Base-by-base conservation (phyloP, 2,329 filamentous ascomycete species). In the Alternaria solani region DNA sequence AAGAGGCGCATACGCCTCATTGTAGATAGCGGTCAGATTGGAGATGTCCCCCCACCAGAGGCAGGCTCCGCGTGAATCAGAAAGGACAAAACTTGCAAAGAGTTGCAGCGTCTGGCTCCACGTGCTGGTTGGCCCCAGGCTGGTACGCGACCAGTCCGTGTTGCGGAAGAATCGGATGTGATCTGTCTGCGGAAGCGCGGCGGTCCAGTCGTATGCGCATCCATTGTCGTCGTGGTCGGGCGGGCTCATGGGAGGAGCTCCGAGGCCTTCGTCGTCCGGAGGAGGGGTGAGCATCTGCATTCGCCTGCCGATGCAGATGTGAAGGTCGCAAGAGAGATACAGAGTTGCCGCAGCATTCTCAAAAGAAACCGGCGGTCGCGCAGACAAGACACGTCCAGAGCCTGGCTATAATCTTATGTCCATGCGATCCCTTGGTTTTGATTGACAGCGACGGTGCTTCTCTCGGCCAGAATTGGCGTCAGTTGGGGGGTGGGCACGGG, bases 101-200 rank as follows among this genome's bases (percentile, higher is more conserved):
- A 74, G 58, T 26, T 67, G 71, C 63, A 77, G 62, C n/a, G 67
- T 72, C 7, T 64, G 55, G 18, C 65, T 63, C 75, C 75, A 78
- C 16, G 49, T 53, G 14, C 38, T 47, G 30, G 72, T 53, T 6
- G 73, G 72, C 4, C 75, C 75, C 48, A 77, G 58, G n/a, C 39
- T 42, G 51, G 61, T 74, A 34, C 51, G 51, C 38, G 66, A 59
- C 75, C 74, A 77, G 53, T 76, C 65, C 0, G 66, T 70, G 5
- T 64, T 51, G 32, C 68, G 64, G 55, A 77, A 77, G 62, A 77
- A 77, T 60, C 69, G 71, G 14, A 76, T 67, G 66, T 77, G 74
- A 18, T 69, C 67, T 4, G 69, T 75, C 38, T 73, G 56, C 28
- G 72, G 73, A 5, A 77, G 64, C 32, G 66, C 63, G 28, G 60